Base-by-base conservation (phyloP, 2,329 filamentous ascomycete species). In the Zelopaecilomyces penicillatus region DNA sequence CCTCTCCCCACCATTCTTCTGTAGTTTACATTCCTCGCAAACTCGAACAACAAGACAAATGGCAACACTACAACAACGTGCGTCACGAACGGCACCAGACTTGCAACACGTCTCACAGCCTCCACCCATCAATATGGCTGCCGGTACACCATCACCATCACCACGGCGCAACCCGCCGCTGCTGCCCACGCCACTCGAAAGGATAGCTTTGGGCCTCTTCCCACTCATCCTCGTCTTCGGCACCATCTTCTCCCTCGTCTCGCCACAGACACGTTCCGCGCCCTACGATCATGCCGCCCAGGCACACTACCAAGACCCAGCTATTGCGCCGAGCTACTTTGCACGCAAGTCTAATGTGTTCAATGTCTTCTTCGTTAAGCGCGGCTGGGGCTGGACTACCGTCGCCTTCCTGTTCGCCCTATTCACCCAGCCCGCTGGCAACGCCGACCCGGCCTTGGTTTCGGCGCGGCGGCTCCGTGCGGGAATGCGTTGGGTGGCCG, bases 321-420 rank as follows among this genome's bases (percentile, higher is more conserved):
- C 64, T 35, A 63, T 72, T 4, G 78, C 83, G 41, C 86, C 86
- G 3, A 83, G 76, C 61, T 98, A 97, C 71, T 98, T 98, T 63
- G 91, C 93, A 39, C 84, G 84, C 56, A 98, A 98, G 67, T 76
- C 81, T 63, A 98, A 98, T 68, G 56, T 96, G 42, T 85, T 97
- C 76, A 98, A 98, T 62, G 65, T 85, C 39, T 77, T 89, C 57
- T 98, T 97, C 60, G 93, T 98, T 58, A 98, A 98, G 73, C 74
- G 86, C 43, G 91, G 91, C 49, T 98, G 93, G 93, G 77, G 83
- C 41, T 98, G 93, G 93, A 82, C 87, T 30, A 89, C 86, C 0
- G 61, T 78, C 7, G 83, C 87, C 1, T 90, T 95, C 57, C 65
- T 76, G 31, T 64, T 78, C 11, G 87, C 95, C 49, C 63, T 86